Evolutionary conservation across 129 eudicot genomes (phyloP), one percentile per base, ranked within the genome.

Genomic region (Erigeron canadensis): DNA sequence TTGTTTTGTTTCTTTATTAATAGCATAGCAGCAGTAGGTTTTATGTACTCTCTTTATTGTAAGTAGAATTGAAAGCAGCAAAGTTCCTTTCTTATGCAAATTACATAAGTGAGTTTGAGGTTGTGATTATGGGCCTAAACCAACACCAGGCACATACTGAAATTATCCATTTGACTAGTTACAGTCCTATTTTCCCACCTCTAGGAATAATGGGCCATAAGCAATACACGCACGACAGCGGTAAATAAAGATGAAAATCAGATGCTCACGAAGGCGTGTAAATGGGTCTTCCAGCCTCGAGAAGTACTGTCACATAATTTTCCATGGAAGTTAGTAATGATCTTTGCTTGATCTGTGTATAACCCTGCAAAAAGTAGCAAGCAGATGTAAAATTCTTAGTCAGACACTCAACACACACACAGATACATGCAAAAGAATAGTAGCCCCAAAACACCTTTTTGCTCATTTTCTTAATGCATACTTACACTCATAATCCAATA

Each of bases 301-400:
- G 97, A 56, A 73, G 86, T 11, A 94, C 57, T 1, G 99, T 94
- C 37, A 88, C 92, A 69, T 79, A 64, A 63, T 89, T 89, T 82
- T 94, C 99, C 93, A 88, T 82, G 47, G 95, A 90, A 37, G 90
- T 75, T 50, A 94, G 86, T 23, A 94, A 93, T 59, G 99, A 90
- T 68, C 99, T 81, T 74, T 78, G 73, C 80, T 86, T 94, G 38
- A 94, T 87, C 71, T 90, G 94, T 0, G 88, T 73, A 76, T 90
- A 94, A 15, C 99, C 99, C 98, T 94, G 87, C 40, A 57, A 0
- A 22, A 57, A 57, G 37, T 18, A 57, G 40, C 37, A 57, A 13
- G 12, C 6, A 1, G 16, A 57, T 8, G 9, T 57, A 22, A 10
- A 57, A 22, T 4, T 22, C 40, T 5, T 57, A 10, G 63, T 22